phyloP scores from a whole-genome alignment of 352 stramenopile genomes.

The Blastocystis sp. region DNA sequence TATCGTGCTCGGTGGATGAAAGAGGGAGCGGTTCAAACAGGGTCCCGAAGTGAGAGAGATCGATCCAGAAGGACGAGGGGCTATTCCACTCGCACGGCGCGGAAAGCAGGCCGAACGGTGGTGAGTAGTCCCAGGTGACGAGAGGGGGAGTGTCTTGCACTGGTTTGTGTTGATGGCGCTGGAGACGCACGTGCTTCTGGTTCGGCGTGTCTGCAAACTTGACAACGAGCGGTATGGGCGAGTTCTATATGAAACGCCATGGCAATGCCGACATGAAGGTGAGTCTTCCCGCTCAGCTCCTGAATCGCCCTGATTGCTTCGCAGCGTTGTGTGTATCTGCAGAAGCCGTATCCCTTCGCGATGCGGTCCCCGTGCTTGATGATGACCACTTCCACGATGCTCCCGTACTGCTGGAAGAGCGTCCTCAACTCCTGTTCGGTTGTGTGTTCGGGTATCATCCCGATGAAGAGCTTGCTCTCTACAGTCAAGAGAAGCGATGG shows the following conservation, averaged over 20 bases:
- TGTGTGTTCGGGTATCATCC: conserved; percentile 25
- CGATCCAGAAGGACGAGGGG: background rate
- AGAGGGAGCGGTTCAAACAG: background rate
- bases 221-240: background rate
- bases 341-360: conserved; percentile 35
- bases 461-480: conserved; percentile 55
- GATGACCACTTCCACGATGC: conserved; percentile 20
- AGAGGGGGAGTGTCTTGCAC: background rate
- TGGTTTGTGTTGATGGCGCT: background rate
- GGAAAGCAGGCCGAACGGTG: too few relatives aligned
- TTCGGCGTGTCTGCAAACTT: conserved; percentile 56
- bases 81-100: too few relatives aligned
- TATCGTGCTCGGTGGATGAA: background rate
- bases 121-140: background rate
- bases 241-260: background rate
- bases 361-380: conserved; percentile 1
- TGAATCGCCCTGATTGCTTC: background rate
- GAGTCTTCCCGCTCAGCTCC: conserved; percentile 21
- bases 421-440: background rate
- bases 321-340: background rate
- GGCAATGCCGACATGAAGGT: background rate
- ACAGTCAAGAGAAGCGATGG: background rate
- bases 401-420: background rate
- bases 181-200: conserved; percentile 17
- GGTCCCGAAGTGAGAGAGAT: background rate